phyloP scores from a whole-genome alignment of 805 yeast genomes.

The Priceomyces haplophilus region DNA sequence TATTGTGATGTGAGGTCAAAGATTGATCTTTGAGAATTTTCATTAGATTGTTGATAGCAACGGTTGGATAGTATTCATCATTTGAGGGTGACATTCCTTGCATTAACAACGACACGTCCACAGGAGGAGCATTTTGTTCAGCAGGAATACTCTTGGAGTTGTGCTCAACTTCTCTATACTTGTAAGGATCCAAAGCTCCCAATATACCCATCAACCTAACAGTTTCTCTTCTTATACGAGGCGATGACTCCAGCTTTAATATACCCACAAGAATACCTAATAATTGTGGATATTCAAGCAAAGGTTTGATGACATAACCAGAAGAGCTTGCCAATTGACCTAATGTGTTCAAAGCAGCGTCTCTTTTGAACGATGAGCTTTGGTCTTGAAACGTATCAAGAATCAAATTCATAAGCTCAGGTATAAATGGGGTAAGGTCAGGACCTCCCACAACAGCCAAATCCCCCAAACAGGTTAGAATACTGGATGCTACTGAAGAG shows the following conservation, averaged over 20 bases:
- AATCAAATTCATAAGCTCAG: conserved; percentile 80
- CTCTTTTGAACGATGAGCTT: conserved; percentile 80
- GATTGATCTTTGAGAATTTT: conserved; percentile 83
- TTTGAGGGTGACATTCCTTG: conserved; percentile 90
- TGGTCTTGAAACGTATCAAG: conserved; percentile 90
- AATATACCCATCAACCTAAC: conserved; percentile 86
- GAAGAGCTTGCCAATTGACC: conserved; percentile 89
- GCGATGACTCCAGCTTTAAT: conserved; percentile 74
- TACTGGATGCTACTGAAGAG: conserved; percentile 81
- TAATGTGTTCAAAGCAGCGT: conserved; percentile 81
- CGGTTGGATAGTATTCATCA: conserved; percentile 94
- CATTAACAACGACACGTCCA: conserved; percentile 86
- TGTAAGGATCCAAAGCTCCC: conserved; percentile 97
- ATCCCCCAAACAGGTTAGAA: conserved; percentile 86
- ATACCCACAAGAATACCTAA: conserved; percentile 79
- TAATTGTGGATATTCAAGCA: conserved; percentile 86
- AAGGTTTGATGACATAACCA: conserved; percentile 93
- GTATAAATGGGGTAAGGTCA: conserved; percentile 68
- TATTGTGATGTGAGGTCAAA: conserved; percentile 79
- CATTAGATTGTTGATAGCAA: conserved; percentile 81
- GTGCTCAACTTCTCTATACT: conserved; percentile 87
- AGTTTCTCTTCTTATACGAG: conserved; percentile 77
- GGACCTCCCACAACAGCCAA: conserved; percentile 86
- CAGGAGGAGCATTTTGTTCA: conserved; percentile 84
- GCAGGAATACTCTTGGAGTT: conserved; percentile 51